Evolutionary conservation across 2,329 filamentous ascomycete genomes (phyloP).

Genomic region (Blumeria graminis): DNA sequence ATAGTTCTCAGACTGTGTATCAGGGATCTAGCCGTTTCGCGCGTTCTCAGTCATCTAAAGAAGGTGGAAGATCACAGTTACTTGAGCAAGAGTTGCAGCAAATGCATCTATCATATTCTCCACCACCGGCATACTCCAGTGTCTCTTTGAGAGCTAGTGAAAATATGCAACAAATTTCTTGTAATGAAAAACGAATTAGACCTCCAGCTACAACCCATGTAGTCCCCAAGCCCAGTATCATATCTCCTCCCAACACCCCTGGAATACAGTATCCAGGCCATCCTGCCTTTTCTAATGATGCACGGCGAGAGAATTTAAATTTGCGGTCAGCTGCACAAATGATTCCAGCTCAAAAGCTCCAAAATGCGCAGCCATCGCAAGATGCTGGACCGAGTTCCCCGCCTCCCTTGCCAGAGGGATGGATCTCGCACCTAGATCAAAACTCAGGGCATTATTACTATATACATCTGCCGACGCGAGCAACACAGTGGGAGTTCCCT

Average conservation of each 20-base stretch:
- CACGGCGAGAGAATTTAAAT: constrained; percentile 21
- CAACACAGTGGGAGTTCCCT: constrained; percentile 96
- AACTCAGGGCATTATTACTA: constrained; percentile 98
- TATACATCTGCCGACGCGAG: constrained; percentile 83
- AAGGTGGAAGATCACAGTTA: constrained; percentile 25
- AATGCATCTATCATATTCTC: constrained; percentile 56
- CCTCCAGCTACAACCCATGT: constrained; percentile 10
- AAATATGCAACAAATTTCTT: constrained; percentile 34
- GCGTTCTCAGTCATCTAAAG: constrained; percentile 5
- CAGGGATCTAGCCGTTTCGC: constrained; percentile 30
- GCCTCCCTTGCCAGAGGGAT: constrained; percentile 83
- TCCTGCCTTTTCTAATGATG: constrained; percentile 78
- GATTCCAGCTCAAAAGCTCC: constrained; percentile 10
- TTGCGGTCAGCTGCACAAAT: constrained; percentile 11
- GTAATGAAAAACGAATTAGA: constrained; percentile 39
- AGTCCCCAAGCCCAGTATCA: constrained; percentile 15
- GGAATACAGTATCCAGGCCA: constrained; percentile 37
- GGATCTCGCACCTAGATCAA: constrained; percentile 90
- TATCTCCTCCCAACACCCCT: constrained; percentile 15
- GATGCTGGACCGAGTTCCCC: constrained; percentile 50
- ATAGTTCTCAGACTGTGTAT: constrained; percentile 77
- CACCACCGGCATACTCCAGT: constrained; percentile 87
- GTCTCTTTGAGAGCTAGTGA: constrained; percentile 28
- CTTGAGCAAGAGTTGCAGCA: constrained; percentile 70
- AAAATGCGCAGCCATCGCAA: constrained; percentile 19